Evolutionary conservation across 2,329 filamentous ascomycete genomes (phyloP).

Genomic region (Mariannaea elegans): DNA sequence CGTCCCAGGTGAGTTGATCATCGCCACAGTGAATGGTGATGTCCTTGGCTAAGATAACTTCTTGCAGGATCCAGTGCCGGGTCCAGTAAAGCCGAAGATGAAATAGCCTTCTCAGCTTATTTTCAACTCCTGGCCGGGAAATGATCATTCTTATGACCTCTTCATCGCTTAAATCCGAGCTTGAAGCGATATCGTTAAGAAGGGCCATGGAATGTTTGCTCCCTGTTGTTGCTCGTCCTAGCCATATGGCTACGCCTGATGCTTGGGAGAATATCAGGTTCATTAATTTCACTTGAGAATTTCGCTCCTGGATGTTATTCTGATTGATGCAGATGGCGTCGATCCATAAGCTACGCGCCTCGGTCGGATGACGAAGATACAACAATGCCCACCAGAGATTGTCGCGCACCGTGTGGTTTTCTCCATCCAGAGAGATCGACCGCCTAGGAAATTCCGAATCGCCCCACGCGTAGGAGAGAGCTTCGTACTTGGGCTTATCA

Average conservation of each 20-base stretch:
- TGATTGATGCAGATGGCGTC: neutral
- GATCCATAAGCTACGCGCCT: neutral
- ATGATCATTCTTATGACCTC: neutral
- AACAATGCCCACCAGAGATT: neutral
- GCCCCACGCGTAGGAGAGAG: neutral
- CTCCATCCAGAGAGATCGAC: neutral
- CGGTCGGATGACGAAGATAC: neutral
- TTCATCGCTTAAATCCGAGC: neutral
- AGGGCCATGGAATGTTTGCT: neutral
- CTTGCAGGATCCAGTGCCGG: neutral
- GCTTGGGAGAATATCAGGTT: neutral
- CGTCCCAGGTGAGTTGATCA: neutral
- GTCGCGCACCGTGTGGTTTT: neutral
- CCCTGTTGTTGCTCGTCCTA: neutral
- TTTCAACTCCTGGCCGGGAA: neutral
- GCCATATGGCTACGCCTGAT: neutral
- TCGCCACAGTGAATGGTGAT: neutral
- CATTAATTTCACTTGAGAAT: neutral
- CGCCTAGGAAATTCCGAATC: neutral
- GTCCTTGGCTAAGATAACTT: neutral
- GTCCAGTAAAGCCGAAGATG: neutral
- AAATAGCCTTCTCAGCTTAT: neutral
- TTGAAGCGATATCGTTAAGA: neutral
- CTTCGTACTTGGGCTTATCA: neutral
- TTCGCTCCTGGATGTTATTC: neutral